A percentile compares a stretch with the other conserved stretches of the same genome.
phyloP scores from a whole-genome alignment of 2,329 filamentous ascomycete genomes.

The Cordyceps tenuipes region DNA sequence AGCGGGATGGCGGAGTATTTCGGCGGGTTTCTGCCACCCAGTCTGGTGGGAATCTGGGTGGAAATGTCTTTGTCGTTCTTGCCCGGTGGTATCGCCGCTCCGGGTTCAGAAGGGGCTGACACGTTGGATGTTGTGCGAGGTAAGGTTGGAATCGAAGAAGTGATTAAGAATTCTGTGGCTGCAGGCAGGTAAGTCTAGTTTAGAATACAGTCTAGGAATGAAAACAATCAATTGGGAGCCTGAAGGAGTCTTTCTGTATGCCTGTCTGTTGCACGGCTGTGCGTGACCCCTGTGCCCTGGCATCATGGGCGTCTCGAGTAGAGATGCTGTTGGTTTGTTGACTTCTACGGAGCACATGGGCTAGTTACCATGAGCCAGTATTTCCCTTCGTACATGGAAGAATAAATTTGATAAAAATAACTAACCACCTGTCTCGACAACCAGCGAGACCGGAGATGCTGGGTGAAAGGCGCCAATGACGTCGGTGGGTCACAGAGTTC shows the following conservation, averaged over 20 bases:
- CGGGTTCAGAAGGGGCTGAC: slow-evolving; percentile 11
- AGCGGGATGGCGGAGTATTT: slow-evolving; percentile 18
- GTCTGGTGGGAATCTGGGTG: slow-evolving; percentile 20
- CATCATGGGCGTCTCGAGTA: too few species aligned
- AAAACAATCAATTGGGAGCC: too few species aligned
- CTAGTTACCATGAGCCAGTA: too few species aligned
- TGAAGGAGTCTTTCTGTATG: too few species aligned
- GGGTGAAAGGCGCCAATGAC: slow-evolving; percentile 5
- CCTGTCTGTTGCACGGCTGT: too few species aligned
- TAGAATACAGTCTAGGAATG: too few species aligned
- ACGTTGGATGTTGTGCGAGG: slow-evolving; percentile 18
- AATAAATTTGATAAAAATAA: too few species aligned
- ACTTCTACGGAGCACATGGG: too few species aligned
- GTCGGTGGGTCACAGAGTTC: not conserved
- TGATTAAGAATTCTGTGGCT: slow-evolving; percentile 12
- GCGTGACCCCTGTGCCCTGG: too few species aligned
- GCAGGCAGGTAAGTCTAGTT: not conserved
- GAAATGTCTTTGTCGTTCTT: slow-evolving; percentile 25
- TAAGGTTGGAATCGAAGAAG: slow-evolving; percentile 15
- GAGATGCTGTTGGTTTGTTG: too few species aligned
- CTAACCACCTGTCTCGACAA: not conserved
- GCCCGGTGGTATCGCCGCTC: slow-evolving; percentile 19
- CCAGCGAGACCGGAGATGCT: not conserved
- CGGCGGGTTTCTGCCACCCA: slow-evolving; percentile 17
- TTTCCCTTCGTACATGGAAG: too few species aligned